Evolutionary conservation across 768 basidiomycete genomes (phyloP), one percentile per base, ranked within the genome.

Genomic region (Tulasnella sp.): DNA sequence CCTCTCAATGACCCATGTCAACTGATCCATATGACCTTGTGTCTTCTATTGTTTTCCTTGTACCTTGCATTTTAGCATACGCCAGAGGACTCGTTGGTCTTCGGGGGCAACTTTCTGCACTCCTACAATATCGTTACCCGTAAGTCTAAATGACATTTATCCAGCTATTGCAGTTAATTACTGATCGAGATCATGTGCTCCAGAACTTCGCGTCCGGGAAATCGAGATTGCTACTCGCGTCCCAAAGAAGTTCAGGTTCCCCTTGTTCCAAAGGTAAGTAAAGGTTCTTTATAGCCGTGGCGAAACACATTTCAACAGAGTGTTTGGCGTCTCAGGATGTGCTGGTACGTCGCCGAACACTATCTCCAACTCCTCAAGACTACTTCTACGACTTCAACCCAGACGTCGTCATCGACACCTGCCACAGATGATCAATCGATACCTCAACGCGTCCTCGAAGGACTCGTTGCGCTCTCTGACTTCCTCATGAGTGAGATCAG

Each of bases 91-190:
- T 86, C 94, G 3, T 76, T 99, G 43, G 96, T 99, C 1, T 95
- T 98, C 67, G 95, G 95, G 1, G 95, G 95, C 41, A 99, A 99
- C 71, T 99, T 97, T 70, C 70, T 99, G 51, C 95, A 99, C 72
- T 94, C 92, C 7, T 92, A 86, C 70, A 84, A 91, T 66, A 81
- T 95, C 45, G 76, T 78, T 1, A 91, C 85, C 2, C 94, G 93
- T 94, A 71, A 64, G 88, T 72, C 2, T 61, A 47, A 26, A 34
- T 29, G 21, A 58, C 43, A 24, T 15, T 62, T 9, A 21, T 34
- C 26, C 11, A 17, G 26, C 10, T 52, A 24, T 19, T 34, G 21
- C 30, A 51, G 41, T 26, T 61, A 29, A 30, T 42, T 27, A n/a
- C 53, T 44, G 41, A n/a, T n/a, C 45, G 17, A 5, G 17, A 19